These are phyloP conservation scores for Trichoderma aggressivum DNA, from an alignment of 2,329 filamentous ascomycete species.

Conservation along the genomic window DNA sequence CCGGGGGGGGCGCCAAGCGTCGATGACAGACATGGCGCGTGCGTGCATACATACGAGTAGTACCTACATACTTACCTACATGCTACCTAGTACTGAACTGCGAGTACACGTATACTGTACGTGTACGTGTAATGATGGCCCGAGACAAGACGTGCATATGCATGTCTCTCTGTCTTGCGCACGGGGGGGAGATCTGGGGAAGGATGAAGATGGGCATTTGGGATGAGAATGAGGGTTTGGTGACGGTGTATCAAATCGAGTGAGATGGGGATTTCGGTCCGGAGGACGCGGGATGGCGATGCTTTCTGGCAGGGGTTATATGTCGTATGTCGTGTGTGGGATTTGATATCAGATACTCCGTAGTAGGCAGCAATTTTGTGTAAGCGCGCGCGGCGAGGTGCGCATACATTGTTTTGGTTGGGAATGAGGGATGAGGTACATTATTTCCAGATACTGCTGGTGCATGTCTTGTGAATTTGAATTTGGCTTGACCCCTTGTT, in stretches of 20 bases:
- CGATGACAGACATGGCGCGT: not conserved
- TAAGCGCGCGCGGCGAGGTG: not conserved
- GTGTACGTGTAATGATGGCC: not conserved
- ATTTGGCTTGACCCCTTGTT: not conserved
- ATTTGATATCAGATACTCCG: not conserved
- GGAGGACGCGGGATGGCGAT: not conserved
- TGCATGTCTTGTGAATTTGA: not conserved
- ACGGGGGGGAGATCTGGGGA: not conserved
- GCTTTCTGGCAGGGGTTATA: not conserved
- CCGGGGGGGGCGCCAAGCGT: not conserved
- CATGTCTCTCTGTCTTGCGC: not conserved
- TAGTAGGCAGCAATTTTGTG: not conserved
- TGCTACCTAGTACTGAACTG: not conserved
- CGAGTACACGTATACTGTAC: not conserved
- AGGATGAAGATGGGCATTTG: not conserved
- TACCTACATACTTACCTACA: not conserved
- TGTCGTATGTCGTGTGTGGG: not conserved
- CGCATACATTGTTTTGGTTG: not conserved
- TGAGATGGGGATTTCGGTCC: not conserved
- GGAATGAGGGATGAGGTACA: not conserved
- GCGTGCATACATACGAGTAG: not conserved
- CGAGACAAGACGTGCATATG: conserved; percentile 6
- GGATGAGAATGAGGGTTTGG: not conserved
- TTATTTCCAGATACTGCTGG: not conserved
- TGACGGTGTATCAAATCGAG: too few relatives aligned